Conservation (phyloP, 768 basidiomycete genomes). For the Russula compacta region DNA sequence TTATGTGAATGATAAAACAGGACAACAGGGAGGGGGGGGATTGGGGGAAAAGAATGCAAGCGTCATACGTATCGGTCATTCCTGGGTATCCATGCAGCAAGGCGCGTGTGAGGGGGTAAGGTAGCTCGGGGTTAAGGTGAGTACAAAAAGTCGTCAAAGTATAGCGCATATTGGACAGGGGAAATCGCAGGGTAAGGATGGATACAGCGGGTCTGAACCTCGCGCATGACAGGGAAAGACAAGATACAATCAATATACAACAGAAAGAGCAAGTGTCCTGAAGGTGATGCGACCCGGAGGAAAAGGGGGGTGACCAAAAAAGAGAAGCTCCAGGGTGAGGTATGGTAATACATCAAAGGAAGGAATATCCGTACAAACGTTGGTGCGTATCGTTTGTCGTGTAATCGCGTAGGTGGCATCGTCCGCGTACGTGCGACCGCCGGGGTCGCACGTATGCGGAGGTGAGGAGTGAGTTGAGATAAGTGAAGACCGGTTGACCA, state of each 20-base stretch:
- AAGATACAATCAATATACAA: constrained; percentile 19
- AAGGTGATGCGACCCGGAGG: constrained; percentile 8
- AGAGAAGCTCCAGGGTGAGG: constrained; percentile 9
- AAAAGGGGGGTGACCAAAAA: not conserved
- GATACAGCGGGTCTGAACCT: constrained; percentile 19
- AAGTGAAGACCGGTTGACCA: not conserved
- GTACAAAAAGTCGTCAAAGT: constrained; percentile 13
- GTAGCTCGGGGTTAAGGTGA: constrained; percentile 13
- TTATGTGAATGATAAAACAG: constrained; percentile 17
- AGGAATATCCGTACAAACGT: constrained; percentile 12
- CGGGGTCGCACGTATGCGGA: constrained; percentile 9
- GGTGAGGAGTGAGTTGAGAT: not conserved
- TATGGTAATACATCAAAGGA: constrained; percentile 9
- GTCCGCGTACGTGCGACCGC: constrained; percentile 5
- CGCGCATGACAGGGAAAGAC: constrained; percentile 12
- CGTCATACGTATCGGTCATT: constrained; percentile 19
- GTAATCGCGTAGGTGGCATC: constrained; percentile 1
- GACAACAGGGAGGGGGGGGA: not conserved
- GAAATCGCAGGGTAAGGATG: not conserved
- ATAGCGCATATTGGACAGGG: constrained; percentile 13
- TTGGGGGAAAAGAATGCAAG: constrained; percentile 6
- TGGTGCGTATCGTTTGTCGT: not conserved
- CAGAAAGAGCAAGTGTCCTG: constrained; percentile 13
- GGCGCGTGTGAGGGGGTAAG: constrained; percentile 3
- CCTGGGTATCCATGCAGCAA: constrained; percentile 17